phyloP scores from a whole-genome alignment of 2,329 filamentous ascomycete species.

The Teratosphaeria viscida region DNA sequence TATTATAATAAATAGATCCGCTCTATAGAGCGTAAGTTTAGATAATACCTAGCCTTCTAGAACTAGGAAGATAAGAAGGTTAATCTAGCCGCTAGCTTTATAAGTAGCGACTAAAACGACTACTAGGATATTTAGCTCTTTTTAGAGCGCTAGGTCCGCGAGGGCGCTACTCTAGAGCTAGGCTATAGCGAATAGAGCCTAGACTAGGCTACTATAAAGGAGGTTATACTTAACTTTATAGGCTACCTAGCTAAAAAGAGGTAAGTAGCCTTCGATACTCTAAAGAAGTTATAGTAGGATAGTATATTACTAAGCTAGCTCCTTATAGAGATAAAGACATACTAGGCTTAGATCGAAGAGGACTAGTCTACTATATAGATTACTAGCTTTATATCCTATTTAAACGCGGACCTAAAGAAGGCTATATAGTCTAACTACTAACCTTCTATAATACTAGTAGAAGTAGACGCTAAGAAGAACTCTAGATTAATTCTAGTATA shows the following conservation, averaged over 20 bases:
- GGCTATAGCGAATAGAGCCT: too few species aligned
- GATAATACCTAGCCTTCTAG: not conserved
- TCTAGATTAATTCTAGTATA: not conserved
- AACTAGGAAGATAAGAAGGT: not conserved
- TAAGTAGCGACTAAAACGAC: not conserved
- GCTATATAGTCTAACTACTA: not conserved
- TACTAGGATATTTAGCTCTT: too few species aligned
- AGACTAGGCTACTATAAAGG: too few species aligned
- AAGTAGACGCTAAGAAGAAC: not conserved
- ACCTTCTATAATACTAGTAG: not conserved
- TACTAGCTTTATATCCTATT: not conserved
- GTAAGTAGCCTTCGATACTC: too few species aligned
- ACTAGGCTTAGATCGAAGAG: not conserved
- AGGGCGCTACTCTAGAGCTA: too few species aligned
- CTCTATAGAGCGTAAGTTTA: not conserved
- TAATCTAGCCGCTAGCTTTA: too few species aligned
- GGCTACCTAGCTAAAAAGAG: too few species aligned
- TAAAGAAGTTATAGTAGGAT: too few species aligned
- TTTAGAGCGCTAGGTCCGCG: too few species aligned
- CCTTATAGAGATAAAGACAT: not conserved
- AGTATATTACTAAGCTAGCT: not conserved
- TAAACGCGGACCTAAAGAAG: not conserved
- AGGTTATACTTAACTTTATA: too few species aligned
- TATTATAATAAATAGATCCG: too few species aligned
- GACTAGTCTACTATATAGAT: not conserved